Base-by-base conservation (phyloP, 2,329 filamentous ascomycete genomes). In the Fusarium nurragi region DNA sequence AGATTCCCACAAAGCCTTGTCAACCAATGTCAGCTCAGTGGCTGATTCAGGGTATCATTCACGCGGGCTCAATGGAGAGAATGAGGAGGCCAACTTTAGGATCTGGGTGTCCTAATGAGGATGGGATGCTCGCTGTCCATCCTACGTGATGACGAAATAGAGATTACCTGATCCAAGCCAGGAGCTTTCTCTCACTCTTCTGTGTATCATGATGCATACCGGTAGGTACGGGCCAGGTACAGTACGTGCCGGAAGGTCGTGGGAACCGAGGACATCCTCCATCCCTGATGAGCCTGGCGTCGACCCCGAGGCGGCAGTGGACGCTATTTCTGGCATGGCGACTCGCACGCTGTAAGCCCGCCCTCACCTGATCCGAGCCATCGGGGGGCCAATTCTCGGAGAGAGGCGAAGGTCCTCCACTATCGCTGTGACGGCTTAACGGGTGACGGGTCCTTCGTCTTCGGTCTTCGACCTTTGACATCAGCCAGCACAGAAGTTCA, bases 281-380 rank as follows among this genome's bases (percentile, higher is more conserved):
- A 68, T 67, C 59, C 57, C 43, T 62, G 38, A 7, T 25, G 19
- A n/a, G 39, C 53, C 55, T 70, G 53, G 69, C 57, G 51, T 66
- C 43, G 48, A 61, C 55, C 55, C 58, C 62, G 56, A 65, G 64
- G 54, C 61, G 68, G 64, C 67, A 71, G 67, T 73, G 65, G 64
- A 60, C 63, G 54, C 69, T 70, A 71, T 71, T 71, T 72, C 68
- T 64, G 64, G 64, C 54, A 51, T 52, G 57, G 62, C 50, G 57
- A 51, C 45, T 69, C 69, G 63, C 53, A 43, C 54, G 38, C 39
- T 26, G 48, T 51, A 36, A 50, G 64, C 38, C 61, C 58, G 38
- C 48, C 41, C 63, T 65, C 56, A 67, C 58, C 65, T 71, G 58
- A 68, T 70, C 48, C 43, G 49, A 51, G 55, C 60, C 48, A 48